Percentiles rank a stretch among this genome's conserved stretches.
Evolutionary conservation across 2,329 filamentous ascomycete genomes (phyloP).

Genomic region (Fusarium pininemorale): DNA sequence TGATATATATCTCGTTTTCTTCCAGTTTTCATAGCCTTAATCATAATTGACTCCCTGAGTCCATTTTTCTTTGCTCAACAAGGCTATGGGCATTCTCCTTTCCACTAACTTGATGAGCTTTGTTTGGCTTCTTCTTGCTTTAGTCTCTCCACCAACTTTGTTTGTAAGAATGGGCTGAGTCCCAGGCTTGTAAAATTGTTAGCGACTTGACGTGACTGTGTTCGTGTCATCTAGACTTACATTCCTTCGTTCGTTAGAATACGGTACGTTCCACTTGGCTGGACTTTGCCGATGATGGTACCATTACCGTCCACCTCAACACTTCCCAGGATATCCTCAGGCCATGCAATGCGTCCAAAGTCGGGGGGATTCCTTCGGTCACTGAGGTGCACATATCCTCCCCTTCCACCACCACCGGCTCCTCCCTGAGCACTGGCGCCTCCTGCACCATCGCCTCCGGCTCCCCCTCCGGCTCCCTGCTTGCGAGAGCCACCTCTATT

Average conservation of each 20-base stretch:
- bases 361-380: slow-evolving; percentile 72
- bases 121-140: slow-evolving; percentile 59
- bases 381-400: slow-evolving; percentile 72
- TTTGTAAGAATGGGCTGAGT: slow-evolving; percentile 57
- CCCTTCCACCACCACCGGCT: slow-evolving; percentile 66
- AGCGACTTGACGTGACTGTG: slow-evolving; percentile 11
- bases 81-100: background rate
- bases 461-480: slow-evolving; percentile 52
- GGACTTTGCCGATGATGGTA: slow-evolving; percentile 65
- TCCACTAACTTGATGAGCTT: slow-evolving; percentile 40
- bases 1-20: slow-evolving; percentile 5
- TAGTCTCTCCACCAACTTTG: slow-evolving; percentile 63
- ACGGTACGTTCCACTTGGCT: slow-evolving; percentile 70
- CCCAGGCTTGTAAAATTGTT: slow-evolving; percentile 42
- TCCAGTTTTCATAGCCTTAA: background rate
- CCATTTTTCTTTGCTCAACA: background rate
- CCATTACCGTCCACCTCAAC: slow-evolving; percentile 69
- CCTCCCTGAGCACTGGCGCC: slow-evolving; percentile 70
- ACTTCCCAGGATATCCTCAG: slow-evolving; percentile 75
- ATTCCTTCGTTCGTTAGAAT: slow-evolving; percentile 73
- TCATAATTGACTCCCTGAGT: background rate
- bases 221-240: slow-evolving; percentile 56
- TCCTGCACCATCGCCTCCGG: slow-evolving; percentile 58
- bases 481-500: slow-evolving; percentile 45
- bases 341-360: slow-evolving; percentile 74